Evolutionary conservation across 805 yeast species (phyloP), one percentile per base, ranked within the genome.

Genomic region (Hanseniaspora meyeri): DNA sequence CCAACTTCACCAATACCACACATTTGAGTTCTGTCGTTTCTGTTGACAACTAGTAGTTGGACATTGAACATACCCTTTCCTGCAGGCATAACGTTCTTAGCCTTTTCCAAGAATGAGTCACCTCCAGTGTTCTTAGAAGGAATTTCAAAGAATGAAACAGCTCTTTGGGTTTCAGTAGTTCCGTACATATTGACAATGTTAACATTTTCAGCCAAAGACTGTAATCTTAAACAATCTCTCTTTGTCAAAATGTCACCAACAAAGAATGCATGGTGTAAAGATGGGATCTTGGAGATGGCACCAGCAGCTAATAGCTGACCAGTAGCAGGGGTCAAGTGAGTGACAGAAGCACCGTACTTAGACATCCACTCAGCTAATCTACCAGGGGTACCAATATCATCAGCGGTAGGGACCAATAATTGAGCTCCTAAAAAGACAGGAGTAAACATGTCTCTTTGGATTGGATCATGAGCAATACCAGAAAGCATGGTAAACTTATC

Each of bases 1-100:
- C 99, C 99, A 59, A 93, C 93, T 71, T 93, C 99, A 62, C 99
- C 98, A 61, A 93, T 89, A 70, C 97, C 98, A 75, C 98, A 93
- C 8, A 93, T 81, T 71, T 88, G 95, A 19, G 87, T 77, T 58
- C 85, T 78, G 64, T 91, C 95, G 64, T 86, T 75, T 68, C 97
- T 77, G 74, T 95, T 93, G 43, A 93, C 97, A 59, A 93, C 95
- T 57, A 95, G 76, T 58, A 93, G 74, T 69, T 93, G 98, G 43
- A 93, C 99, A 66, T 93, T 90, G 58, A 78, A 70, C 99, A 93
- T 93, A 69, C 99, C 99, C 63, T 81, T 83, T 60, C 99, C 99
- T 17, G 99, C 99, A 56, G 98, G 97, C 85, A 93, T 89, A 56
- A 88, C 85, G 64, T 93, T 97, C 70, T 95, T 93, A 72, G 87